A percentile compares a stretch with the other conserved stretches of the same genome.
Conservation (phyloP, 768 basidiomycete species). For the Rhodotorula sphaerocarpa region DNA sequence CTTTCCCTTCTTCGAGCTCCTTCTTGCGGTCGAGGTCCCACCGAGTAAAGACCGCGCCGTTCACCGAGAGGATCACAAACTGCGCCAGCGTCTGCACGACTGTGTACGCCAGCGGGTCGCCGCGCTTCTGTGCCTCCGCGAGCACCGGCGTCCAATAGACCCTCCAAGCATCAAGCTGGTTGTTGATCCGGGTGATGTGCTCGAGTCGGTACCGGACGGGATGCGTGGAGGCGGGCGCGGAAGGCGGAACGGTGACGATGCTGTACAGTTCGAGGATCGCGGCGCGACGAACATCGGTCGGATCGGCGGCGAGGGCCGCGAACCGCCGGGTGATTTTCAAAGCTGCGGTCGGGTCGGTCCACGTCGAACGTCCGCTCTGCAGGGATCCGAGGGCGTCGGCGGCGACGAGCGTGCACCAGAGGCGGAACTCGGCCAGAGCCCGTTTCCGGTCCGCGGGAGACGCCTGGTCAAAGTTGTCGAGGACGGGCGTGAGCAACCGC, state of each 20-base stretch:
- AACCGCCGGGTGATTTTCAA: constrained; percentile 18
- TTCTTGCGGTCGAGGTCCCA: constrained; percentile 26
- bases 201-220: constrained; percentile 26
- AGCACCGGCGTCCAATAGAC: constrained; percentile 27
- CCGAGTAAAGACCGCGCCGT: constrained; percentile 23
- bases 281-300: constrained; percentile 26
- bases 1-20: constrained; percentile 24
- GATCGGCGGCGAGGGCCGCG: constrained; percentile 8
- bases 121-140: constrained; percentile 13
- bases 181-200: constrained; percentile 23
- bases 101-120: constrained; percentile 27
- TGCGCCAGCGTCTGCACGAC: constrained; percentile 15
- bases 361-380: constrained; percentile 17
- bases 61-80: constrained; percentile 25
- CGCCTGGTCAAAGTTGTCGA: constrained; percentile 6
- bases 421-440: constrained; percentile 15
- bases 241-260: constrained; percentile 18
- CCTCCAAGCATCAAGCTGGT: constrained; percentile 21
- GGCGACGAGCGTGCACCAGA: constrained; percentile 22
- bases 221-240: background rate
- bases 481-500: background rate
- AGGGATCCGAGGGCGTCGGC: constrained; percentile 26
- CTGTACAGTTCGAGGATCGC: constrained; percentile 27
- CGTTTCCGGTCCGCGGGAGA: constrained; percentile 2
- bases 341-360: constrained; percentile 21